These are phyloP conservation scores for Aspergillus nidulans DNA, from an alignment of 495 filamentous ascomycete genomes.

Conservation along the genomic window DNA sequence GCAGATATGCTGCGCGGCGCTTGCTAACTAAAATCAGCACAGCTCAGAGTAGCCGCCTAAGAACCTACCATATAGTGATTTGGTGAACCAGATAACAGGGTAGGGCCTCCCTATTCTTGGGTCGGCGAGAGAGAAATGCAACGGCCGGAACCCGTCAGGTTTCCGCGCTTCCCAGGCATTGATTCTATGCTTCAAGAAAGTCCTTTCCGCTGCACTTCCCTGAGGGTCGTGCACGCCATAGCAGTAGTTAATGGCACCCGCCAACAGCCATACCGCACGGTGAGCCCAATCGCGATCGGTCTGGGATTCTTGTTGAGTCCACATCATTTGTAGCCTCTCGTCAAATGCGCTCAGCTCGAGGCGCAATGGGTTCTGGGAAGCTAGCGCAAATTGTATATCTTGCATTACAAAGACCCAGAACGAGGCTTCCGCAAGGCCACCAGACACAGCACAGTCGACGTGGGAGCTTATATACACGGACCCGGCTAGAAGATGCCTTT, in stretches of 20 bases:
- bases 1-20: conserved; percentile 36
- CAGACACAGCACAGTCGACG: conserved; percentile 35
- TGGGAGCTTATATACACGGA: conserved; percentile 44
- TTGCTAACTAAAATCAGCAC: conserved; percentile 21
- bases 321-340: conserved; percentile 30
- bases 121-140: conserved; percentile 33
- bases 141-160: conserved; percentile 32
- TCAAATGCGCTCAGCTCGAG: conserved; percentile 35
- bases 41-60: not conserved
- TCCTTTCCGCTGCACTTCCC: conserved; percentile 16
- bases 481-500: conserved; percentile 39
- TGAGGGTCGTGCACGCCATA: conserved; percentile 26
- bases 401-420: conserved; percentile 45
- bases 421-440: conserved; percentile 35
- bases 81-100: conserved; percentile 37
- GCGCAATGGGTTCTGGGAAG: conserved; percentile 35
- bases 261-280: conserved; percentile 37
- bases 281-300: conserved; percentile 40
- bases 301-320: conserved; percentile 24
- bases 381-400: conserved; percentile 40
- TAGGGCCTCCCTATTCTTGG: conserved; percentile 30
- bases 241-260: conserved; percentile 37
- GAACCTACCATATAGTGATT: conserved; percentile 34
- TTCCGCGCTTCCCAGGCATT: conserved; percentile 27
- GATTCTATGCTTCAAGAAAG: conserved; percentile 27